phyloP scores from a whole-genome alignment of 2,329 filamentous ascomycete genomes.

The Pyricularia grisea region DNA sequence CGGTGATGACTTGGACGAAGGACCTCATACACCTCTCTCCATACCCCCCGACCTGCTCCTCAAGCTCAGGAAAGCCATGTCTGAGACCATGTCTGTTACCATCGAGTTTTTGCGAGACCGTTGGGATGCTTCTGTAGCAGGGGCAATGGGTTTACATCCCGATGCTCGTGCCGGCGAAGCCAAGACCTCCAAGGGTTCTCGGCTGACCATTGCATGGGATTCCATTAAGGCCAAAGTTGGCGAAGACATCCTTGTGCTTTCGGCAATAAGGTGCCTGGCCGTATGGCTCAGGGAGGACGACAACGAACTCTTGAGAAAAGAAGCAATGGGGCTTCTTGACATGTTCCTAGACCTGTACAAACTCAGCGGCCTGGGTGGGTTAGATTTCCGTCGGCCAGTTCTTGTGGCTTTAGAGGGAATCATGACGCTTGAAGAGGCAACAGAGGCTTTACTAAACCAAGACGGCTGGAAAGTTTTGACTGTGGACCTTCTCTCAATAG shows the following conservation, averaged over 20 bases:
- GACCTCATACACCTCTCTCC: constrained; percentile 17
- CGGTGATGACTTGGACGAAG: constrained; percentile 23
- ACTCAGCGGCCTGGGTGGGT: constrained; percentile 11
- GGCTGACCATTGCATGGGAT: constrained; percentile 45
- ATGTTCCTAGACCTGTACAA: constrained; percentile 56
- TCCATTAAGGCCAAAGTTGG: constrained; percentile 35
- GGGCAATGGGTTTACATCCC: constrained; percentile 50
- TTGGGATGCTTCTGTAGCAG: constrained; percentile 59
- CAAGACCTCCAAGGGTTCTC: constrained; percentile 29
- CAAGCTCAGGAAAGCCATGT: constrained; percentile 48
- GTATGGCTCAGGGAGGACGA: constrained; percentile 65
- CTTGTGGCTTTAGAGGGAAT: constrained; percentile 52
- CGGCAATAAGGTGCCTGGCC: constrained; percentile 46
- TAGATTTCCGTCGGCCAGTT: constrained; percentile 48
- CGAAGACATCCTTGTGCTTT: constrained; percentile 49
- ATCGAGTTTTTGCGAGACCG: constrained; percentile 60
- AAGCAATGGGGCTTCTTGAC: constrained; percentile 50
- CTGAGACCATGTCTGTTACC: constrained; percentile 52
- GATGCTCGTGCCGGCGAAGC: constrained; percentile 37
- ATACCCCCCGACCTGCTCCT: constrained; percentile 51
- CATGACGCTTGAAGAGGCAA: constrained; percentile 35
- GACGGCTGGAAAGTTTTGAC: constrained; percentile 44
- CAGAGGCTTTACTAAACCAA: constrained; percentile 36
- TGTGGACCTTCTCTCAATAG: constrained; percentile 36
- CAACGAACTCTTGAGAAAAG: constrained; percentile 44